These are phyloP conservation scores for Eremothecium sinecaudum DNA, from an alignment of 1,139 yeast species.

Conservation along the genomic window DNA sequence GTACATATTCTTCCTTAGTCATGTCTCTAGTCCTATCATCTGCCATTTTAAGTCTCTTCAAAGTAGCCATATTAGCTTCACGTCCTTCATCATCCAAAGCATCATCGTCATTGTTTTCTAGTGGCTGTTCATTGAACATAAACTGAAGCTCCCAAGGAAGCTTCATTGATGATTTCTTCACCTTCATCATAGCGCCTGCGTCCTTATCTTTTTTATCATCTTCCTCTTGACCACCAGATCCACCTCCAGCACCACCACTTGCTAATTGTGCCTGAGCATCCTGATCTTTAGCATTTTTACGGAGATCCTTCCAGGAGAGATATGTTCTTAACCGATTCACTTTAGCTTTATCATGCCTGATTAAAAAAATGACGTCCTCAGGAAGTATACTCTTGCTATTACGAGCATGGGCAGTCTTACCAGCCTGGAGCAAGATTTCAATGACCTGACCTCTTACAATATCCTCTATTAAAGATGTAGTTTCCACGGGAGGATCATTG, in stretches of 20 bases:
- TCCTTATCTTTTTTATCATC: constrained; percentile 35
- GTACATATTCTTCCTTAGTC: constrained; percentile 96
- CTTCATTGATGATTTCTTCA: constrained; percentile 71
- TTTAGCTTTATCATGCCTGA: constrained; percentile 89
- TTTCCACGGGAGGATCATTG: constrained; percentile 85
- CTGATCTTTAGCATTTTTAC: constrained; percentile 94
- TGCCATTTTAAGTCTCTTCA: constrained; percentile 81
- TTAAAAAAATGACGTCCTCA: constrained; percentile 86
- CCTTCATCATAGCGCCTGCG: constrained; percentile 50
- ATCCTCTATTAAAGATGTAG: constrained; percentile 87
- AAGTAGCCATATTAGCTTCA: constrained; percentile 82
- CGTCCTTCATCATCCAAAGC: constrained; percentile 69
- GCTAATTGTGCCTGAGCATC: constrained; percentile 65
- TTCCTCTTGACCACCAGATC: constrained; percentile 28
- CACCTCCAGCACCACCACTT: constrained; percentile 42
- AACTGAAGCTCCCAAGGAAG: constrained; percentile 94
- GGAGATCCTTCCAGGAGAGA: constrained; percentile 92
- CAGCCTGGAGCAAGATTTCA: constrained; percentile 73
- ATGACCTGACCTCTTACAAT: constrained; percentile 92
- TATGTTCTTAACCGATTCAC: constrained; percentile 86
- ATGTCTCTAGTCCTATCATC: constrained; percentile 87
- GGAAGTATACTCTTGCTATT: constrained; percentile 83
- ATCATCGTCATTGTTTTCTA: constrained; percentile 72
- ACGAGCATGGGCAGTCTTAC: constrained; percentile 65
- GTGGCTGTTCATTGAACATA: constrained; percentile 85